A percentile compares a stretch with the other conserved stretches of the same genome.
These are phyloP conservation scores for Nakataea oryzae DNA, from an alignment of 2,329 filamentous ascomycete species.

Conservation along the genomic window DNA sequence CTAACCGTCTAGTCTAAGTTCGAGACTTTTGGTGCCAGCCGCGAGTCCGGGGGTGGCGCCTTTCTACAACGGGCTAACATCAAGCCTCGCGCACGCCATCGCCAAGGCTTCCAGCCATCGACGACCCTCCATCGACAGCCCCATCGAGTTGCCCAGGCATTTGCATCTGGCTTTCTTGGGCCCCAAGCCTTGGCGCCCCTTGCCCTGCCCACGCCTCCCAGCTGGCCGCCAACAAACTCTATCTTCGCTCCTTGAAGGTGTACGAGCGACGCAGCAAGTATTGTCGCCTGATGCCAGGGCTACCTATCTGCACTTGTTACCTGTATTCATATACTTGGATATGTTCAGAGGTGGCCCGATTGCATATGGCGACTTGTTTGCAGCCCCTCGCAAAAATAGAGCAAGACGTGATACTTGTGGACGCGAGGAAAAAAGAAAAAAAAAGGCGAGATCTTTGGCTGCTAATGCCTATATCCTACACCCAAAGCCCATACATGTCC, in stretches of 20 bases:
- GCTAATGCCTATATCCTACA: neutral
- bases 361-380: neutral
- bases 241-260: neutral
- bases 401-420: too few relatives aligned
- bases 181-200: neutral
- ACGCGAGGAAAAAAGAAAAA: neutral
- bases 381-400: neutral
- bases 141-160: neutral
- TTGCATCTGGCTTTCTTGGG: neutral
- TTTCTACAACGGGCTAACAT: too few relatives aligned
- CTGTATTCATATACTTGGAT: too few relatives aligned
- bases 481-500: neutral
- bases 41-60: too few relatives aligned
- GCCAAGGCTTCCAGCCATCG: too few relatives aligned
- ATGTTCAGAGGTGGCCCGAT: neutral
- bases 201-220: too few relatives aligned
- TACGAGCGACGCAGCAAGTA: neutral
- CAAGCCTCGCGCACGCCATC: too few relatives aligned
- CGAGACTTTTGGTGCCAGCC: too few relatives aligned
- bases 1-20: too few relatives aligned
- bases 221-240: neutral
- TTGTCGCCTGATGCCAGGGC: too few relatives aligned
- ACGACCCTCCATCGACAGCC: too few relatives aligned
- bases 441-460: neutral
- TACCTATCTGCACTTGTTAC: too few relatives aligned